Percentiles rank a stretch among this genome's conserved stretches.
phyloP scores from a whole-genome alignment of 2,329 filamentous ascomycete genomes.

The Triangularia setosa region DNA sequence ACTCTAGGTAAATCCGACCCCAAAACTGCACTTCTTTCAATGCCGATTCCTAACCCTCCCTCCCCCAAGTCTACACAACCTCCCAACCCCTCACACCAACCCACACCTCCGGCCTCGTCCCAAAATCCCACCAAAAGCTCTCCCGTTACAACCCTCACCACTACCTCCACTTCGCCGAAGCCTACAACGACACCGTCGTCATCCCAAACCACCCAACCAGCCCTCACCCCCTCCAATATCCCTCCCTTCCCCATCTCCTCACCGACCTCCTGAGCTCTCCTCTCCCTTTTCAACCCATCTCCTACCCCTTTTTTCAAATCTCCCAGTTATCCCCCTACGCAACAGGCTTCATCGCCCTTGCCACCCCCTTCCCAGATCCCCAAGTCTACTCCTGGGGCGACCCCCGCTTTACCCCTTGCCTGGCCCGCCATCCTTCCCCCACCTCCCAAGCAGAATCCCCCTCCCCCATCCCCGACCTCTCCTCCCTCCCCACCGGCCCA shows the following conservation, averaged over 20 bases:
- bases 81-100: neutral
- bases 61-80: conserved; percentile 4
- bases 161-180: conserved; percentile 23
- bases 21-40: neutral
- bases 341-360: conserved; percentile 47
- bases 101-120: conserved; percentile 20
- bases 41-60: neutral
- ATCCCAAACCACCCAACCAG: conserved; percentile 24
- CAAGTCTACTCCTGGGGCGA: conserved; percentile 55
- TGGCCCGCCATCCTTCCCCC: conserved; percentile 47
- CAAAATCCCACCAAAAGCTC: conserved; percentile 14
- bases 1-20: conserved; percentile 42
- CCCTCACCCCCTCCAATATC: conserved; percentile 27
- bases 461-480: conserved; percentile 45
- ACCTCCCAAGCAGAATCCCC: conserved; percentile 39
- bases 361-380: conserved; percentile 21
- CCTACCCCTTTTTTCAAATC: conserved; percentile 26
- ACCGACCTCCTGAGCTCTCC: conserved; percentile 8
- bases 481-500: conserved; percentile 46
- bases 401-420: conserved; percentile 51
- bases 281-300: conserved; percentile 22
- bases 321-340: conserved; percentile 45
- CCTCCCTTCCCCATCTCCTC: conserved; percentile 13
- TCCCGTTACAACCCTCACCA: neutral
- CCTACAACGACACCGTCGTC: conserved; percentile 29